Conservation (phyloP, 306 rosid genomes). For the Neltuma alba region DNA sequence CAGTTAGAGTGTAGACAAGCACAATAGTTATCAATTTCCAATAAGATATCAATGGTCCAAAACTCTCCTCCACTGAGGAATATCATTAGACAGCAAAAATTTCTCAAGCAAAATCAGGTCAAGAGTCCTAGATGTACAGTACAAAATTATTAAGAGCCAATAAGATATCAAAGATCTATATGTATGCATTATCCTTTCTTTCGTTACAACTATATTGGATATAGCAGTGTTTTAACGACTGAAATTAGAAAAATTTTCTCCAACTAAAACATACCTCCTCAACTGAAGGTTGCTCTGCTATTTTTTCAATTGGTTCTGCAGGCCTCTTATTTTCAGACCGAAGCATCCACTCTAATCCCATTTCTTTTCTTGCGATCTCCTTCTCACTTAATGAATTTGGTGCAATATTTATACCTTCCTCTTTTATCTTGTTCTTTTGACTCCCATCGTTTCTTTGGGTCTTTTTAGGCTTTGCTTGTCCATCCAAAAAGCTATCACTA, state of each 20-base stretch:
- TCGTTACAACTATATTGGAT: neutral
- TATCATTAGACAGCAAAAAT: neutral
- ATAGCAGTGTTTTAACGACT: neutral
- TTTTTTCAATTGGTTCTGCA: slow-evolving; percentile 40
- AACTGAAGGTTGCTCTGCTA: slow-evolving; percentile 49
- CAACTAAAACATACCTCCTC: slow-evolving; percentile 60
- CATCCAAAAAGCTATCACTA: slow-evolving; percentile 37
- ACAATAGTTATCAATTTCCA: neutral
- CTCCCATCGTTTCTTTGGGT: slow-evolving; percentile 33
- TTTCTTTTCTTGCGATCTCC: slow-evolving; percentile 75
- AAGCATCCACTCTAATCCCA: slow-evolving; percentile 98
- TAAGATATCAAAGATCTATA: neutral
- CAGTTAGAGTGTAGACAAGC: neutral
- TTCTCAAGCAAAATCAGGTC: slow-evolving; percentile 16
- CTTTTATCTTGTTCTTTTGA: slow-evolving; percentile 39
- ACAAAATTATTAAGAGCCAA: neutral
- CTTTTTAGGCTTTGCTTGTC: slow-evolving; percentile 13
- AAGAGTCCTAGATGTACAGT: neutral
- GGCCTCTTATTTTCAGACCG: slow-evolving; percentile 62
- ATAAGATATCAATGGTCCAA: neutral
- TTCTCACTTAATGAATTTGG: too few species aligned
- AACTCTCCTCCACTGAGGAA: neutral
- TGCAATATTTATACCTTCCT: slow-evolving; percentile 18
- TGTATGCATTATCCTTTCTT: neutral
- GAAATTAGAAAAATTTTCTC: neutral